Base-by-base conservation (phyloP, 169 alveolate genomes). In the Eimeria necatrix region DNA sequence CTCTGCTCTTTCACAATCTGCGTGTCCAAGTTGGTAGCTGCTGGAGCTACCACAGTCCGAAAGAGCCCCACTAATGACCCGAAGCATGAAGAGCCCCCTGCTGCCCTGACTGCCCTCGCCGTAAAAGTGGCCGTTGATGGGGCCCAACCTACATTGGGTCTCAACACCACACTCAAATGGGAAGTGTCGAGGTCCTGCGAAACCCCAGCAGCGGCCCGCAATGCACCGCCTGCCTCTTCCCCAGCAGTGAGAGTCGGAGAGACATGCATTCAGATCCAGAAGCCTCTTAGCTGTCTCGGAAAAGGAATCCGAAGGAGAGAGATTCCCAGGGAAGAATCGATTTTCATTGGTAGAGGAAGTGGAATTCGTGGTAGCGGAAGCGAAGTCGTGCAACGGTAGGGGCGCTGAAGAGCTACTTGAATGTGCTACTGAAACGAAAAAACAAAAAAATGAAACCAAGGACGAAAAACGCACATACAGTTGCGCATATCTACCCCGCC, bases 141-240 rank as follows among this genome's bases (percentile, higher is more conserved):
- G 56, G 59, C 68, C 81, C 49, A 91, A 12, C 20, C 7, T 26
- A 22, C 95, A 91, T 5, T 8, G 48, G 18, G 60, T 85, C 71
- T 87, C 95, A 9, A 52, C 71, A 22, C 91, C 91, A 22, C 95
- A 91, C 59, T 59, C 61, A 64, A 78, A 91, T 2, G 85, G 85
- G 6, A 53, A 52, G 8, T 56, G 76, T 64, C 76, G 70, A 48
- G 95, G 95, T 26, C 95, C 95, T 9, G 95, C 95, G 20, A 91
- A 91, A 12, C 95, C 95, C 95, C 95, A 91, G 74, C 95, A 91
- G n/a, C 95, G 91, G 22, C 95, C 74, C 22, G 76, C 95, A 26
- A 91, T 60, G 76, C 95, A 91, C 9, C 95, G 88, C 51, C 95
- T 81, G 61, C 95, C 95, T 12, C 74, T 52, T 70, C 95, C 95